Percentiles rank a stretch among this genome's conserved stretches.
Conservation (phyloP, 1,284 basidiomycete species). For the Rhodotorula sp. region DNA sequence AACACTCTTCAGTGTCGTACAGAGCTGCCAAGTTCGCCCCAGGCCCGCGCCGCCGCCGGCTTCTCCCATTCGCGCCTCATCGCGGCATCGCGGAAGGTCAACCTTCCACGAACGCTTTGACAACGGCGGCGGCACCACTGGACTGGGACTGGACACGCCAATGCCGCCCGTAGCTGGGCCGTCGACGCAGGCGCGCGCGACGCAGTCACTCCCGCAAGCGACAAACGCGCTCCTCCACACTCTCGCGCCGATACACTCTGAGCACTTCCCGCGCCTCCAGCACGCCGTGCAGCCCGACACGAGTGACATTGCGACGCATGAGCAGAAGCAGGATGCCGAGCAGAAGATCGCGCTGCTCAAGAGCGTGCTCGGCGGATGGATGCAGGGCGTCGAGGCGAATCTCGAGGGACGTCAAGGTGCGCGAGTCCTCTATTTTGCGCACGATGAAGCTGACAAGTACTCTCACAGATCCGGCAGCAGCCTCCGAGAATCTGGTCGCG, state of each 20-base stretch:
- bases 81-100: too few species aligned
- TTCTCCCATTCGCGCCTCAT: too few species aligned
- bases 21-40: too few species aligned
- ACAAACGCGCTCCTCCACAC: slow-evolving; percentile 19
- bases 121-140: not conserved
- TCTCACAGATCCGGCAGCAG: slow-evolving; percentile 3
- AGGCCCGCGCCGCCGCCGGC: too few species aligned
- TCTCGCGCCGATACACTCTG: slow-evolving; percentile 21
- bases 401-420: slow-evolving; percentile 12
- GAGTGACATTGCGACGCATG: slow-evolving; percentile 12
- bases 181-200: not conserved
- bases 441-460: not conserved
- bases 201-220: slow-evolving; percentile 9
- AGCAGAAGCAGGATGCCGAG: slow-evolving; percentile 15
- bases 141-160: not conserved
- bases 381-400: slow-evolving; percentile 32
- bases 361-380: slow-evolving; percentile 36
- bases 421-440: not conserved
- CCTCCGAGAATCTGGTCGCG: slow-evolving; percentile 18
- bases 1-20: too few species aligned
- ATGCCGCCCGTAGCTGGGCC: not conserved
- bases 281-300: slow-evolving; percentile 20
- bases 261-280: slow-evolving; percentile 10
- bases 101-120: too few species aligned
- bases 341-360: slow-evolving; percentile 31